A percentile compares a stretch with the other conserved stretches of the same genome.
phyloP scores from a whole-genome alignment of 345 rosid species.

The Theobroma cacao region DNA sequence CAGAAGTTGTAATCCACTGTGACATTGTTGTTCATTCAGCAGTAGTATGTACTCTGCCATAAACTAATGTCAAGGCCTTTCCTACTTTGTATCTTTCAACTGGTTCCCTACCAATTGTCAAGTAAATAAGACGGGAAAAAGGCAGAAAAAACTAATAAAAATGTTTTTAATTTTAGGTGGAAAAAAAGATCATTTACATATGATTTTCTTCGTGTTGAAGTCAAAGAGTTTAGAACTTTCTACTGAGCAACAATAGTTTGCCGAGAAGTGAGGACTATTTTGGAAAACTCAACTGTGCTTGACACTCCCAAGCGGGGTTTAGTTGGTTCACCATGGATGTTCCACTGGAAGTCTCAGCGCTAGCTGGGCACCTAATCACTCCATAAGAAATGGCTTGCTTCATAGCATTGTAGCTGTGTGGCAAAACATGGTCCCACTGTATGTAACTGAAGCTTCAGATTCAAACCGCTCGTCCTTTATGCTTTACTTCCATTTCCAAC shows the following conservation, averaged over 20 bases:
- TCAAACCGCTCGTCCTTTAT: background rate
- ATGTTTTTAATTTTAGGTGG: background rate
- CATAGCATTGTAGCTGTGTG: background rate
- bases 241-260: background rate
- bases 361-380: background rate
- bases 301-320: background rate
- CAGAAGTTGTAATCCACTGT: conserved; percentile 41
- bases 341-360: background rate
- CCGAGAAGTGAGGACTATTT: background rate
- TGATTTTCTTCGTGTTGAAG: background rate
- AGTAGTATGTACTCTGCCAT: background rate
- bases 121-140: background rate
- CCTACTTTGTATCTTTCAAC: background rate
- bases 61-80: background rate
- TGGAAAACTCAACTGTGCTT: background rate
- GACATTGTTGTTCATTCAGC: conserved; percentile 17
- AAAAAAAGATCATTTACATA: background rate
- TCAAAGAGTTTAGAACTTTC: background rate
- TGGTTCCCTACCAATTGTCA: background rate
- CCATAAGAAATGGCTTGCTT: background rate
- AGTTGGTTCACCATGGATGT: background rate
- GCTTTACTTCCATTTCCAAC: background rate
- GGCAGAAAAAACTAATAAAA: background rate
- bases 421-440: background rate
- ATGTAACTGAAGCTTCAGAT: background rate